Conservation (phyloP, 495 filamentous ascomycete species). For the Tetracladium setigerum region DNA sequence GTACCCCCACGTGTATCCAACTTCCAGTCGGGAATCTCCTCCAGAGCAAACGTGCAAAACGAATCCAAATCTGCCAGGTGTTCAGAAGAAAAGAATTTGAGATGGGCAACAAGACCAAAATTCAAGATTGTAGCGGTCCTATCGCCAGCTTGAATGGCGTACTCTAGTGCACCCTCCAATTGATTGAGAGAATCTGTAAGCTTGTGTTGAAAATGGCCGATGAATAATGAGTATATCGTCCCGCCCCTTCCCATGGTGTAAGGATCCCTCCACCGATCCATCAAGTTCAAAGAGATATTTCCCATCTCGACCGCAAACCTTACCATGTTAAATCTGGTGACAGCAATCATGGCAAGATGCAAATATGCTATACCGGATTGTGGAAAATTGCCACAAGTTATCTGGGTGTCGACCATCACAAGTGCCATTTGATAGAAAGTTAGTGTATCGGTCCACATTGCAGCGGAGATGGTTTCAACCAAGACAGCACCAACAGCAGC, state of each 20-base stretch:
- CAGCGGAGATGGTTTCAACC: constrained; percentile 68
- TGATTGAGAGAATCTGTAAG: constrained; percentile 50
- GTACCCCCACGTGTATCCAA: constrained; percentile 74
- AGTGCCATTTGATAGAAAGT: constrained; percentile 72
- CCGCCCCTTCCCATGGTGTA: constrained; percentile 64
- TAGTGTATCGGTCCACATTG: constrained; percentile 71
- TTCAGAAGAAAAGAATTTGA: constrained; percentile 65
- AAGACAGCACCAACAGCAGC: constrained; percentile 66
- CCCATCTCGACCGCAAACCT: constrained; percentile 60
- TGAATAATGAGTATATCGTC: constrained; percentile 64
- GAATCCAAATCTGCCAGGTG: constrained; percentile 68
- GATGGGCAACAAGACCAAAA: constrained; percentile 62
- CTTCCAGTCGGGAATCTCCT: constrained; percentile 69
- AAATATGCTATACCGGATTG: constrained; percentile 72
- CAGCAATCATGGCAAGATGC: constrained; percentile 64
- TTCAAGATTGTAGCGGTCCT: constrained; percentile 67
- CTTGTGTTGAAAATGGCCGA: constrained; percentile 63
- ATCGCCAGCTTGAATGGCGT: constrained; percentile 64
- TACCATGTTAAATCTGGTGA: constrained; percentile 65
- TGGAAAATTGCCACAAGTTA: constrained; percentile 57
- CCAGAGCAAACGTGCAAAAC: constrained; percentile 63
- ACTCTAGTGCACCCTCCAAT: constrained; percentile 62
- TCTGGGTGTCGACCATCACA: constrained; percentile 60
- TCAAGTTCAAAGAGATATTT: constrained; percentile 53
- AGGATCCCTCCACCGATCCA: constrained; percentile 58